A percentile compares a stretch with the other conserved stretches of the same genome.
Conservation (phyloP, 495 filamentous ascomycete species). For the Paragyromitra xinjiangensis region DNA sequence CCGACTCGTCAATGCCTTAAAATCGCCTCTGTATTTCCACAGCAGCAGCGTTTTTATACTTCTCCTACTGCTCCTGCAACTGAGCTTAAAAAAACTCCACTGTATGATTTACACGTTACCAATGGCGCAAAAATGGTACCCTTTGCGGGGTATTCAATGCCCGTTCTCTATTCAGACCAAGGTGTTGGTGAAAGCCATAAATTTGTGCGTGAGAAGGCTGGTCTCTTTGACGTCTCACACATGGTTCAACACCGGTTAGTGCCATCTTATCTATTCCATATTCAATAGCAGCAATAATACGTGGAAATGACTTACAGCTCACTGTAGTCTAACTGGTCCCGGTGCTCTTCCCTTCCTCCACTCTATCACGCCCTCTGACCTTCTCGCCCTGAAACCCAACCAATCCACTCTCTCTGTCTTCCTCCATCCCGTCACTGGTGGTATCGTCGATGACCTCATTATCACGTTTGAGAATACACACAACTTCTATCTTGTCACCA, state of each 20-base stretch:
- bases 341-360: slow-evolving; percentile 80
- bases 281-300: not conserved
- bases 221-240: slow-evolving; percentile 87
- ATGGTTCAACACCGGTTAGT: slow-evolving; percentile 70
- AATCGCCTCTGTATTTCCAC: slow-evolving; percentile 13
- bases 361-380: slow-evolving; percentile 76
- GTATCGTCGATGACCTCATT: slow-evolving; percentile 92
- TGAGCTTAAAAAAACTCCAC: slow-evolving; percentile 72
- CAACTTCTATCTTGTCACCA: slow-evolving; percentile 90
- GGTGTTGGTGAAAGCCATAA: slow-evolving; percentile 80
- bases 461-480: slow-evolving; percentile 77
- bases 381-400: slow-evolving; percentile 67
- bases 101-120: slow-evolving; percentile 82
- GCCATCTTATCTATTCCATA: not conserved
- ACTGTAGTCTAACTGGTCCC: slow-evolving; percentile 71
- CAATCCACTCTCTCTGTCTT: slow-evolving; percentile 82
- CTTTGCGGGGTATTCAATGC: slow-evolving; percentile 95
- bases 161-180: slow-evolving; percentile 81
- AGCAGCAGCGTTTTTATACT: slow-evolving; percentile 32
- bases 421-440: slow-evolving; percentile 78
- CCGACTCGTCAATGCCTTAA: slow-evolving; percentile 19
- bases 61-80: slow-evolving; percentile 23
- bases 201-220: slow-evolving; percentile 85
- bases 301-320: not conserved
- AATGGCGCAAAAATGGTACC: slow-evolving; percentile 93